Conservation (phyloP, 1,139 yeast genomes). For the Zygoascus hellenicus region DNA sequence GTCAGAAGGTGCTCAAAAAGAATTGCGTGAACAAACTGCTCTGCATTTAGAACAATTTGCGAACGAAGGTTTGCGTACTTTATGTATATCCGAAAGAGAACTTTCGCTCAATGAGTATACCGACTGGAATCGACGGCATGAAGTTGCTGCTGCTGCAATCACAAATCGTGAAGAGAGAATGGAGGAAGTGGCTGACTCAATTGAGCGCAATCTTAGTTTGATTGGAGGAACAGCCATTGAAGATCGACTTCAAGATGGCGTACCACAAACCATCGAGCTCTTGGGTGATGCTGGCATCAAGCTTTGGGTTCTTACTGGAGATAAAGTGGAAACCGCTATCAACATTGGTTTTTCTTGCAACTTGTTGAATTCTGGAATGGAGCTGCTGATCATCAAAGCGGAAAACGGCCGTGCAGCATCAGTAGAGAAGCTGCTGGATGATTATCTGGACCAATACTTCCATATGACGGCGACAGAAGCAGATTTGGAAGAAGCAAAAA, state of each 20-base stretch:
- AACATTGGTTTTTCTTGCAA: slow-evolving; percentile 97
- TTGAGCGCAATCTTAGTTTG: slow-evolving; percentile 65
- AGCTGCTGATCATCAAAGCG: slow-evolving; percentile 62
- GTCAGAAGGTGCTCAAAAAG: slow-evolving; percentile 47
- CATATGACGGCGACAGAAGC: slow-evolving; percentile 55
- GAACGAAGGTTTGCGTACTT: slow-evolving; percentile 92
- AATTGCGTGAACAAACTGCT: slow-evolving; percentile 61
- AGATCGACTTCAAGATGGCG: slow-evolving; percentile 92
- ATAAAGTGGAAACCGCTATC: slow-evolving; percentile 95
- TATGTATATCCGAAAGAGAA: slow-evolving; percentile 84
- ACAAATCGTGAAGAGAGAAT: slow-evolving; percentile 72
- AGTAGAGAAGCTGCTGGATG: slow-evolving; percentile 53
- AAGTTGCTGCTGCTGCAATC: slow-evolving; percentile 65
- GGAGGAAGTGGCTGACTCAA: slow-evolving; percentile 72
- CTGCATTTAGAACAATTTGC: slow-evolving; percentile 87
- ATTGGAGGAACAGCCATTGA: slow-evolving; percentile 98
- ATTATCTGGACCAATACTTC: slow-evolving; percentile 58
- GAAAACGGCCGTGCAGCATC: slow-evolving; percentile 39
- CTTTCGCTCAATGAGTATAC: slow-evolving; percentile 54
- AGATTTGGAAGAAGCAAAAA: slow-evolving; percentile 56
- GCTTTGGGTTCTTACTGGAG: slow-evolving; percentile 96
- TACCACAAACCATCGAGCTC: slow-evolving; percentile 84
- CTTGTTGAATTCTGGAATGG: slow-evolving; percentile 80
- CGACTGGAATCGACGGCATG: slow-evolving; percentile 65
- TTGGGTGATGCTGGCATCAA: slow-evolving; percentile 89